phyloP scores from a whole-genome alignment of 2,329 filamentous ascomycete species.

The Botryotinia convoluta region DNA sequence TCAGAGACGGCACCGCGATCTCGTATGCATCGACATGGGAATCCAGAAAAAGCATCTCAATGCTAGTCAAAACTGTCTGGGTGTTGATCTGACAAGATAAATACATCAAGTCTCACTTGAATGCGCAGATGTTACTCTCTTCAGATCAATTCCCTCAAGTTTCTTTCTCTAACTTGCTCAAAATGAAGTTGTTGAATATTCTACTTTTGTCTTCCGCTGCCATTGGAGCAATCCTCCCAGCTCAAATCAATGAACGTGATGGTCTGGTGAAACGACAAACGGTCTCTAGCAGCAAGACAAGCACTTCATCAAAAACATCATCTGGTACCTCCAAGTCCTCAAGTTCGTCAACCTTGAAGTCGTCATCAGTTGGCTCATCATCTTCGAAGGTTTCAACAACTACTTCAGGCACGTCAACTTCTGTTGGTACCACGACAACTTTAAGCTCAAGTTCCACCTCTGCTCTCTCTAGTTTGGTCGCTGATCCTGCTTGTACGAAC shows the following conservation, averaged over 20 bases:
- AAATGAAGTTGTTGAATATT: conserved; percentile 20
- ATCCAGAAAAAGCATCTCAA: not conserved
- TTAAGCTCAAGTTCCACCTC: conserved; percentile 13
- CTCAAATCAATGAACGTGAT: conserved; percentile 10
- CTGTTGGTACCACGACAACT: not conserved
- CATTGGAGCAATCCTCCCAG: conserved; percentile 7
- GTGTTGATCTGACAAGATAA: conserved; percentile 13
- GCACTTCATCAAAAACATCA: conserved; percentile 4
- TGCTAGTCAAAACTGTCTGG: not conserved
- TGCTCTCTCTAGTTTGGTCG: conserved; percentile 17
- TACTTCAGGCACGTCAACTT: not conserved
- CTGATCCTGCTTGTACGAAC: conserved; percentile 32
- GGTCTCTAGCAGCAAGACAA: not conserved
- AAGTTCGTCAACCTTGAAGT: not conserved
- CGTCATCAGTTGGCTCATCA: not conserved
- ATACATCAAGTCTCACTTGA: conserved; percentile 16
- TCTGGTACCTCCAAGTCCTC: not conserved
- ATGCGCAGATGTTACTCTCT: conserved; percentile 12
- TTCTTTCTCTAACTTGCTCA: conserved; percentile 20
- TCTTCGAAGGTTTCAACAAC: not conserved
- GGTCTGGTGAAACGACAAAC: conserved; percentile 1
- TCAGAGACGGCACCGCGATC: conserved; percentile 12
- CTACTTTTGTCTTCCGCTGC: conserved; percentile 13
- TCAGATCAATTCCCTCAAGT: conserved; percentile 14
- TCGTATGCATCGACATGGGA: conserved; percentile 5